Evolutionary conservation across 176 grass and related monocot genomes (phyloP), one percentile per base, ranked within the genome.

Genomic region (Pharus latifolius): DNA sequence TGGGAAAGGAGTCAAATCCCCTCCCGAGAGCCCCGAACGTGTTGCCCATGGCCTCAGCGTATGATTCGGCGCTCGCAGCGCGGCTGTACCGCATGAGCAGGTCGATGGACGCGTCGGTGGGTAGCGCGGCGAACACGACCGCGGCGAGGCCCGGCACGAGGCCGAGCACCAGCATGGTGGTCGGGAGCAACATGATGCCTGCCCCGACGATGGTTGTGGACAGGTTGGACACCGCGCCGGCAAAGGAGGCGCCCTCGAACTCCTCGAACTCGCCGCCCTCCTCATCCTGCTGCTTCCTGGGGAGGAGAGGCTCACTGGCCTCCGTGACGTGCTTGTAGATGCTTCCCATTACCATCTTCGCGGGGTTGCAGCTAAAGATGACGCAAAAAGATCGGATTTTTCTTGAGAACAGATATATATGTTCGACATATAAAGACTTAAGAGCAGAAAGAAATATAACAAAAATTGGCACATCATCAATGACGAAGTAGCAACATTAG

Each of bases 151-250:
- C 83, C 9, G 83, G 83, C 25, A 86, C 30, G 24, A 86, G 78
- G 16, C 83, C 83, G 17, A 86, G 16, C 30, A 86, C 83, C 54
- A 72, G 80, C 83, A 86, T 86, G 14, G 83, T 81, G 47, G 78
- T 77, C 2, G 78, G 83, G 18, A 86, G 72, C 16, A 77, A 71
- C 83, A 86, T 86, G 57, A 86, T 86, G 15, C 83, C 83, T 4
- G 83, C 83, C 13, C 83, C 83, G 3, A 86, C 83, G 5, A 86
- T 67, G 18, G 83, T 86, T 2, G 78, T 86, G 1, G 83, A 77
- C 3, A 86, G 83, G 38, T 86, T 86, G 28, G 81, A 86, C 43
- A 86, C n/a, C n/a, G n/a, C n/a, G n/a, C n/a, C n/a, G n/a, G n/a
- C n/a, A n/a, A n/a, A n/a, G n/a, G n/a, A n/a, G n/a, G n/a, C n/a